These are phyloP conservation scores for Aspergillus fijiensis DNA, from an alignment of 2,329 filamentous ascomycete species.

Conservation along the genomic window DNA sequence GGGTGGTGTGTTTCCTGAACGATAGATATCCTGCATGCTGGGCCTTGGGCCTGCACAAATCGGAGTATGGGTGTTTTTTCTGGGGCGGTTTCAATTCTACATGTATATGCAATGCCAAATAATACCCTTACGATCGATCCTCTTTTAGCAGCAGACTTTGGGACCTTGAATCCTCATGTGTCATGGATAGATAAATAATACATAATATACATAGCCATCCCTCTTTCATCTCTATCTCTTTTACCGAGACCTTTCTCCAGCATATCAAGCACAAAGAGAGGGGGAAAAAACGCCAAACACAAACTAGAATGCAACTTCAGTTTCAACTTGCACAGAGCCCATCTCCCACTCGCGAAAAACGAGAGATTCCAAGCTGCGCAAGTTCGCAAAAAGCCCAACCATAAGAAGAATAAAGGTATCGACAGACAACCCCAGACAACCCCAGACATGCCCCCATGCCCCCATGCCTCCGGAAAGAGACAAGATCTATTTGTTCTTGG, in stretches of 20 bases:
- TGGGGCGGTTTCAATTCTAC: too few species aligned
- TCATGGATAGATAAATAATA: neutral
- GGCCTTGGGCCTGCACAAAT: neutral
- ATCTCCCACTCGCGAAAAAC: too few species aligned
- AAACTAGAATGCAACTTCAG: too few species aligned
- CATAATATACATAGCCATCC: neutral
- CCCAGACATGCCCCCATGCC: neutral
- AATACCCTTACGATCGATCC: neutral
- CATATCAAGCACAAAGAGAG: neutral
- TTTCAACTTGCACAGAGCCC: too few species aligned
- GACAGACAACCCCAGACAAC: neutral
- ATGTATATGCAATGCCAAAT: neutral
- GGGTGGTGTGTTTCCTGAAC: neutral
- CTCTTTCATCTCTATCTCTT: neutral
- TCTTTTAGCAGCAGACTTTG: neutral
- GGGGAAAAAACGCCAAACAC: neutral
- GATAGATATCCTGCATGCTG: constrained; percentile 7
- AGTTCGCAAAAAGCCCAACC: too few species aligned
- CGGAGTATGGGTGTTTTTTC: neutral
- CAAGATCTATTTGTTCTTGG: constrained; percentile 63
- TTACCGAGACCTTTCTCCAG: too few species aligned
- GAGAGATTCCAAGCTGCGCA: too few species aligned
- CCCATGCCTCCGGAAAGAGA: neutral
- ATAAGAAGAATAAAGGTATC: too few species aligned
- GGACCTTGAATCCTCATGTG: neutral